Conservation (phyloP, 1,284 basidiomycete species). For the Agroathelia rolfsii region DNA sequence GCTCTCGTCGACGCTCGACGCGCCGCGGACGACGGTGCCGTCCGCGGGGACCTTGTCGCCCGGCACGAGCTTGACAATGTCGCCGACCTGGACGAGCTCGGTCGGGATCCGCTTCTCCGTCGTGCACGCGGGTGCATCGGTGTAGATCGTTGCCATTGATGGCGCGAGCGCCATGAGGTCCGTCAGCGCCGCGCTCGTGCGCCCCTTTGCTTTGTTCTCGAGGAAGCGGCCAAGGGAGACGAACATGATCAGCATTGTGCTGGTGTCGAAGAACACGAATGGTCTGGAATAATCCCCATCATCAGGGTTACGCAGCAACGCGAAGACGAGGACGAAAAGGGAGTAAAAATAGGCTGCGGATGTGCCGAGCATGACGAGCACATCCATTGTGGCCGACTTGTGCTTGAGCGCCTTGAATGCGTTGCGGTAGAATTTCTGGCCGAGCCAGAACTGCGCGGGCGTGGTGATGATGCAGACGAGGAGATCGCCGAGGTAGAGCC, state of each 20-base stretch:
- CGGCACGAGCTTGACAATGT: constrained; percentile 89
- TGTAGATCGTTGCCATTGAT: constrained; percentile 92
- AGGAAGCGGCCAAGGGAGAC: constrained; percentile 92
- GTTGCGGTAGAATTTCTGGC: constrained; percentile 78
- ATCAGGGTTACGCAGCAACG: constrained; percentile 52
- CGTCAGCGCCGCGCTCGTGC: constrained; percentile 92
- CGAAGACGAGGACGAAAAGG: constrained; percentile 58
- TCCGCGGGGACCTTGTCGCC: constrained; percentile 97
- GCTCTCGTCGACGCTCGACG: constrained; percentile 89
- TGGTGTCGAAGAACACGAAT: constrained; percentile 95
- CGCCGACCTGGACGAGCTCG: constrained; percentile 91
- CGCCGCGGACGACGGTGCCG: constrained; percentile 80
- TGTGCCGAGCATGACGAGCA: constrained; percentile 92
- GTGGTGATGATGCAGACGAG: constrained; percentile 79
- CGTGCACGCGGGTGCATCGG: constrained; percentile 67
- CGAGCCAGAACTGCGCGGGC: constrained; percentile 91
- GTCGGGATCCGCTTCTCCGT: constrained; percentile 87
- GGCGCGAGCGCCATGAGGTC: constrained; percentile 94
- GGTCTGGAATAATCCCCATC: constrained; percentile 77
- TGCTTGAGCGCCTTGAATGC: constrained; percentile 91
- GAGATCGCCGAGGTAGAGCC: constrained; percentile 79
- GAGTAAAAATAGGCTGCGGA: constrained; percentile 93
- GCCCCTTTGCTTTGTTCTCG: constrained; percentile 95
- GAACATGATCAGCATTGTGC: constrained; percentile 97
- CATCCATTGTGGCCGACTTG: constrained; percentile 90